phyloP scores from a whole-genome alignment of 2,329 filamentous ascomycete genomes.

The Elsinoe necatrix region DNA sequence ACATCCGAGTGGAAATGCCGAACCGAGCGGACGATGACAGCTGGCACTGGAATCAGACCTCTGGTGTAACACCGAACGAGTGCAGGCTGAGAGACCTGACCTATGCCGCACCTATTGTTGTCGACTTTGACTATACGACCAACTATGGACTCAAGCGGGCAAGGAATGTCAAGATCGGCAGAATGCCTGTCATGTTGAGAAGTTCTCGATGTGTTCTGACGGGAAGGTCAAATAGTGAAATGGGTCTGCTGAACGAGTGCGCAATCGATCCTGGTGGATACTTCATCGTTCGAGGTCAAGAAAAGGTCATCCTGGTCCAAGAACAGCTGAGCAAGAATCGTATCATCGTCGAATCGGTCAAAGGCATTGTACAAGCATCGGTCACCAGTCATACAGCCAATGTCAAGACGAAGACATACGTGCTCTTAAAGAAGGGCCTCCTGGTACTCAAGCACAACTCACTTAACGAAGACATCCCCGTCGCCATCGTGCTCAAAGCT shows the following conservation, averaged over 20 bases:
- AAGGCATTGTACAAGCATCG: conserved; percentile 86
- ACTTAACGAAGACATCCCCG: conserved; percentile 84
- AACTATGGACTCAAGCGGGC: conserved; percentile 67
- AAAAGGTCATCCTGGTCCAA: conserved; percentile 97
- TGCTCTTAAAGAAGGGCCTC: conserved; percentile 85
- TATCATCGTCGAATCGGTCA: conserved; percentile 95
- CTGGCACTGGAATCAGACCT: conserved; percentile 35
- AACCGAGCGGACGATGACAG: conserved; percentile 68
- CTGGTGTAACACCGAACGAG: conserved; percentile 75
- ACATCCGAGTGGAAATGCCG: conserved; percentile 79
- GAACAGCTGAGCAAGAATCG: conserved; percentile 99
- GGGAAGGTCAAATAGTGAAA: conserved; percentile 74
- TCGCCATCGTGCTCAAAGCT: conserved; percentile 86
- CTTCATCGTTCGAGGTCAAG: conserved; percentile 94
- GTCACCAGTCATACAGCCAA: conserved; percentile 97
- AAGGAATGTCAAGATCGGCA: conserved; percentile 68
- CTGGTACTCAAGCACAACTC: conserved; percentile 90
- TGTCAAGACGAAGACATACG: conserved; percentile 95
- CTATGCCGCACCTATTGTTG: conserved; percentile 89
- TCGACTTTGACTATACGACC: conserved; percentile 72
- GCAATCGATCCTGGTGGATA: conserved; percentile 94
- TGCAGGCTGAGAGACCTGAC: conserved; percentile 94
- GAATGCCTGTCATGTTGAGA: conserved; percentile 93
- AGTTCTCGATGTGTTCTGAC: conserved; percentile 86
- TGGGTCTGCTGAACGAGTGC: conserved; percentile 91